Evolutionary conservation across 2,329 filamentous ascomycete genomes (phyloP).

Genomic region (Cephalotrichum gorgonifer): DNA sequence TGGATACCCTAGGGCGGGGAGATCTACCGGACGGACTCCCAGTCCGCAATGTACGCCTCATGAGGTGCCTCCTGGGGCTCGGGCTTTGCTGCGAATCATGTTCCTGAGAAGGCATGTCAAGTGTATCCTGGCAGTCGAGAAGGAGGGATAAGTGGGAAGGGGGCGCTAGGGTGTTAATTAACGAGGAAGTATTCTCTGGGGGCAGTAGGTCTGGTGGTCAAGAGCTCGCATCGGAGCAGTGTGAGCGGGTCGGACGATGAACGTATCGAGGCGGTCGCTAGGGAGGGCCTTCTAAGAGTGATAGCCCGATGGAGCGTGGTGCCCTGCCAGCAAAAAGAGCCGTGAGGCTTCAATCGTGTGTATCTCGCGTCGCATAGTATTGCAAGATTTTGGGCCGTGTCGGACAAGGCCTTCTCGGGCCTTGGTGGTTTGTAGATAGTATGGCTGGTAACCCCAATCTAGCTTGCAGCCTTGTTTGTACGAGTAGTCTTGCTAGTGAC

Average conservation of each 20-base stretch:
- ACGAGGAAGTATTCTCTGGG: too few species aligned
- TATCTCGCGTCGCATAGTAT: not conserved
- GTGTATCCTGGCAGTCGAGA: not conserved
- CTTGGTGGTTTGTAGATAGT: too few species aligned
- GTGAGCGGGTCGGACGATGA: not conserved
- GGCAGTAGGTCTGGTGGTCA: too few species aligned
- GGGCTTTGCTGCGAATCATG: conserved; percentile 25
- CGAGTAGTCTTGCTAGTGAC: not conserved
- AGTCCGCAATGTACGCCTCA: conserved; percentile 51
- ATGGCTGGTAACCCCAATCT: too few species aligned
- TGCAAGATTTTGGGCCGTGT: not conserved
- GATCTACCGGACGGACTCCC: conserved; percentile 33
- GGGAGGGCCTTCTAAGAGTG: not conserved
- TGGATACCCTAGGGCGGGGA: conserved; percentile 14
- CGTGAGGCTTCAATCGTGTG: not conserved
- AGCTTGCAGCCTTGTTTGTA: too few species aligned
- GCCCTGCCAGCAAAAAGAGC: not conserved
- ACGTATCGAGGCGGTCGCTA: not conserved
- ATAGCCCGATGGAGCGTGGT: not conserved
- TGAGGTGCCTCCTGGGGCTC: conserved; percentile 50
- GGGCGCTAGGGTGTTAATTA: too few species aligned
- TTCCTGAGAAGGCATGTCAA: not conserved
- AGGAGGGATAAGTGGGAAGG: not conserved
- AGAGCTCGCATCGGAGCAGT: too few species aligned
- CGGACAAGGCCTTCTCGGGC: not conserved